These are phyloP conservation scores for Solioccasus polychromus DNA, from an alignment of 768 basidiomycete species.

Conservation along the genomic window DNA sequence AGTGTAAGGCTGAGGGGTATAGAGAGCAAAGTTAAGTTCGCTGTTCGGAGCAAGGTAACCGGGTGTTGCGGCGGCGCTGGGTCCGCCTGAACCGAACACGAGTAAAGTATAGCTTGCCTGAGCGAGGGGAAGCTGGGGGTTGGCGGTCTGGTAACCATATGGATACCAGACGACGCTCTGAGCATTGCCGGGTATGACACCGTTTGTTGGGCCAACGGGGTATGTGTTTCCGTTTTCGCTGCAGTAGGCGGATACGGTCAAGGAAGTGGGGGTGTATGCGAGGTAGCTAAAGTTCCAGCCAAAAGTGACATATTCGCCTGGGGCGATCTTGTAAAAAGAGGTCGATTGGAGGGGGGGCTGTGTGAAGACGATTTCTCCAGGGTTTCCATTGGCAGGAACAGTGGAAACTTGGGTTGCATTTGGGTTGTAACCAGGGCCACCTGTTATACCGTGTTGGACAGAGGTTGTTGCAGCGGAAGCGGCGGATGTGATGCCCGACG, in stretches of 20 bases:
- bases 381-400: constrained; percentile 37
- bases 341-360: constrained; percentile 56
- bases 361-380: constrained; percentile 50
- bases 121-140: constrained; percentile 54
- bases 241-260: constrained; percentile 67
- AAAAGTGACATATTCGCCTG: constrained; percentile 55
- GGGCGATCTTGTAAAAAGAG: constrained; percentile 67
- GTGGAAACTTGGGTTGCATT: constrained; percentile 16
- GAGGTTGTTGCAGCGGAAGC: constrained; percentile 1
- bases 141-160: constrained; percentile 48
- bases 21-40: constrained; percentile 57
- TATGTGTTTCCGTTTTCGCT: constrained; percentile 68
- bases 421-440: constrained; percentile 25
- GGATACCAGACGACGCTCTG: constrained; percentile 59
- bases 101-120: constrained; percentile 59
- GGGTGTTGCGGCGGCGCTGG: constrained; percentile 43
- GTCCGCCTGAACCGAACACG: constrained; percentile 55
- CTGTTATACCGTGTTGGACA: constrained; percentile 20
- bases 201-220: constrained; percentile 56
- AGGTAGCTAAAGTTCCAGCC: constrained; percentile 74
- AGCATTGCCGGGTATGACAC: constrained; percentile 48
- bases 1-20: constrained; percentile 56
- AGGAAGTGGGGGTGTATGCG: constrained; percentile 44
- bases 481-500: constrained; percentile 1
- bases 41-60: constrained; percentile 56